Percentiles rank a stretch among this genome's conserved stretches.
Evolutionary conservation across 169 alveolate genomes (phyloP).

Genomic region (Plasmodium sp.): DNA sequence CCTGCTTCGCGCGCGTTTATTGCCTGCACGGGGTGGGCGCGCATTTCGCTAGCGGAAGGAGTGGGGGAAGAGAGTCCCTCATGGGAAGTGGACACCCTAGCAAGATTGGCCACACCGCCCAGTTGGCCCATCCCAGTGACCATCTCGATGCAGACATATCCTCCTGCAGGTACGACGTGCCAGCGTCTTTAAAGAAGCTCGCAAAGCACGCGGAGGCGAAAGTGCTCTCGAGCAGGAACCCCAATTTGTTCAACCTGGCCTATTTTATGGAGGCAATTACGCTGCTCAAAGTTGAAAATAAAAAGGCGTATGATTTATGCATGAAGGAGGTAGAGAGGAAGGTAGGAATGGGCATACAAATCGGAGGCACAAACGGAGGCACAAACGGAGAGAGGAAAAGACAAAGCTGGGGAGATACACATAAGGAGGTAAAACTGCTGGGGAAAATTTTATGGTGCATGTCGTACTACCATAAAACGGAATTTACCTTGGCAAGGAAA

Average conservation of each 20-base stretch:
- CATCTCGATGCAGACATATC: constrained; percentile 33
- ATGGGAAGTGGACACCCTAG: background rate
- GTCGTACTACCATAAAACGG: constrained; percentile 73
- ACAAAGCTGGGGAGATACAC: background rate
- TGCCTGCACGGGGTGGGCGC: constrained; percentile 10
- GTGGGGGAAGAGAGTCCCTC: background rate
- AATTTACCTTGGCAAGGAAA: constrained; percentile 22
- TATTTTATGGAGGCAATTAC: constrained; percentile 70
- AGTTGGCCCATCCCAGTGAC: background rate
- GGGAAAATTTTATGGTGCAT: constrained; percentile 74
- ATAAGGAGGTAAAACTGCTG: constrained; percentile 26
- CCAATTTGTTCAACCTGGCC: constrained; percentile 14
- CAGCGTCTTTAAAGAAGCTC: constrained; percentile 28
- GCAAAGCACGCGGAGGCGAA: constrained; percentile 18
- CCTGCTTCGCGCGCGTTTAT: constrained; percentile 60
- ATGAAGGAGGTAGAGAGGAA: constrained; percentile 4
- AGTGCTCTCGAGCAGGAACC: background rate
- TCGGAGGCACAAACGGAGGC: background rate
- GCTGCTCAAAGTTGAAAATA: constrained; percentile 51
- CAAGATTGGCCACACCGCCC: background rate
- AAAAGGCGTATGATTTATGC: constrained; percentile 12
- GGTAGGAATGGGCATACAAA: background rate
- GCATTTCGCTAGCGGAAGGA: background rate
- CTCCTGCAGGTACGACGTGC: constrained; percentile 25
- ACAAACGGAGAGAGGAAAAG: background rate